Percentiles rank a stretch among this genome's conserved stretches.
Conservation (phyloP, 345 rosid species). For the Eutrema yunnanense region DNA sequence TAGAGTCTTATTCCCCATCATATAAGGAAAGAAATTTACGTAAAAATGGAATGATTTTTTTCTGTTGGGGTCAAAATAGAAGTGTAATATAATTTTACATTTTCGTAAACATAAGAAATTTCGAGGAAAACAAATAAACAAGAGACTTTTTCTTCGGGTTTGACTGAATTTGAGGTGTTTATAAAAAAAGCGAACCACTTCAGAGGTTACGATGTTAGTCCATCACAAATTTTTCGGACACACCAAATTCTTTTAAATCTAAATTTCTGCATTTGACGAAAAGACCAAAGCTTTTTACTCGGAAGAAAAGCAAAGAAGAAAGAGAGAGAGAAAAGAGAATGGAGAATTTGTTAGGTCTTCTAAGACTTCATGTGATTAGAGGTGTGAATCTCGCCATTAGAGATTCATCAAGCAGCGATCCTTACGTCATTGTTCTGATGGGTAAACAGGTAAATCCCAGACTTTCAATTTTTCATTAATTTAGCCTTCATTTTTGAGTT, state of each 20-base stretch:
- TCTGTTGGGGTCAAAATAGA: not conserved
- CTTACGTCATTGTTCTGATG: constrained; percentile 66
- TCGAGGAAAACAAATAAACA: not conserved
- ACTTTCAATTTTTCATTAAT: not conserved
- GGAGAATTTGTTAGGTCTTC: constrained; percentile 71
- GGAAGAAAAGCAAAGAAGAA: not conserved
- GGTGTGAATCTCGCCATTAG: constrained; percentile 87
- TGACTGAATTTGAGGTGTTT: constrained; percentile 13
- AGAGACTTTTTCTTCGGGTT: not conserved
- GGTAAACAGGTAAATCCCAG: constrained; percentile 57
- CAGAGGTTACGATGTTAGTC: not conserved
- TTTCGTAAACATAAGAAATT: not conserved
- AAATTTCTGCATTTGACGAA: not conserved
- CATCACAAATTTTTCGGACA: not conserved
- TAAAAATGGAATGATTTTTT: not conserved
- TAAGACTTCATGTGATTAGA: constrained; percentile 57
- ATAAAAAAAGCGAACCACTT: not conserved
- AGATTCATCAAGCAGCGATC: constrained; percentile 75
- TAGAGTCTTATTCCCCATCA: not conserved
- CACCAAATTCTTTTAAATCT: not conserved
- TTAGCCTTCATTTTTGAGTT: not conserved
- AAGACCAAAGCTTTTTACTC: not conserved
- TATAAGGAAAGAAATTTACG: not conserved
- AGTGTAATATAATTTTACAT: not conserved
- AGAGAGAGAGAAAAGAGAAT: constrained; percentile 14